Evolutionary conservation across 805 yeast genomes (phyloP).

Genomic region (Phaffomyces antillensis): DNA sequence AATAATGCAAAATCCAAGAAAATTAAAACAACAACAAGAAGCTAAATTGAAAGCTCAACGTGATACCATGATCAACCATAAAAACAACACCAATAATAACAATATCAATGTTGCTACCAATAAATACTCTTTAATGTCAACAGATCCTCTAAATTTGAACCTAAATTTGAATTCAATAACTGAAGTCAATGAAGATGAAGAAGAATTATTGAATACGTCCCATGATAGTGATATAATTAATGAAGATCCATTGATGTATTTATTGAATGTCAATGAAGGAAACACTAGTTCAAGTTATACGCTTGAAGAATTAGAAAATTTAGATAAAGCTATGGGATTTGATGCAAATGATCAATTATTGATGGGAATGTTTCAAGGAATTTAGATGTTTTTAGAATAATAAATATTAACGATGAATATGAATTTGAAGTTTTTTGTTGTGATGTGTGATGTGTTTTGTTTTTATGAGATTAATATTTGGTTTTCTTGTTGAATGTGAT

Average conservation of each 20-base stretch:
- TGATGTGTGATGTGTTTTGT: not conserved
- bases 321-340: conserved; percentile 25
- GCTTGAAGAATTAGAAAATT: conserved; percentile 20
- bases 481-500: too few species aligned
- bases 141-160: conserved; percentile 7
- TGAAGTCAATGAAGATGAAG: conserved; percentile 8
- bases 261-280: conserved; percentile 11
- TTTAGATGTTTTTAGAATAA: conserved; percentile 5
- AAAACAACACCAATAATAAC: too few species aligned
- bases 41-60: too few species aligned
- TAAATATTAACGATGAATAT: too few species aligned
- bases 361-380: conserved; percentile 20
- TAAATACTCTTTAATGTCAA: not conserved
- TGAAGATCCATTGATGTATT: conserved; percentile 17
- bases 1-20: conserved; percentile 1
- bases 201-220: not conserved
- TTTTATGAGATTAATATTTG: not conserved
- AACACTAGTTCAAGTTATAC: conserved; percentile 14
- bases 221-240: conserved; percentile 4
- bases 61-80: too few species aligned
- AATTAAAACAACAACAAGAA: not conserved
- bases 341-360: conserved; percentile 21
- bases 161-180: not conserved
- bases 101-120: too few species aligned
- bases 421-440: not conserved